A percentile compares a stretch with the other conserved stretches of the same genome.
phyloP scores from a whole-genome alignment of 345 rosid genomes.

The Gossypium stocksii region DNA sequence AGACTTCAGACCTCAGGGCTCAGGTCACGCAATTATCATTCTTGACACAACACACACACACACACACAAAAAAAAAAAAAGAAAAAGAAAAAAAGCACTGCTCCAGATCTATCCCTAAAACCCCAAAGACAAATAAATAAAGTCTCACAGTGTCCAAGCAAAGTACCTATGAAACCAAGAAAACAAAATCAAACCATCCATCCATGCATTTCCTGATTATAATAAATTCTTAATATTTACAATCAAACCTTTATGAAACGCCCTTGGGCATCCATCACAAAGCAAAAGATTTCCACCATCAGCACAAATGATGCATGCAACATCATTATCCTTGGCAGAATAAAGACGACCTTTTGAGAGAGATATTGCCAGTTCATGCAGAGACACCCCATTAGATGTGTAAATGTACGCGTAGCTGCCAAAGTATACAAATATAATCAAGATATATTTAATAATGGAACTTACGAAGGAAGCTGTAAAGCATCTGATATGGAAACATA shows the following conservation, averaged over 20 bases:
- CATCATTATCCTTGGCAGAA: constrained; percentile 77
- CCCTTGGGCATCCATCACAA: constrained; percentile 97
- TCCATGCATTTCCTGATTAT: neutral
- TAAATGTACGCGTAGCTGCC: constrained; percentile 89
- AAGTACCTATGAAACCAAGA: neutral
- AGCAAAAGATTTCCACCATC: constrained; percentile 95
- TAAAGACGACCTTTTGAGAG: constrained; percentile 66
- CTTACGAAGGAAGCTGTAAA: neutral
- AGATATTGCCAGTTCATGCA: constrained; percentile 90
- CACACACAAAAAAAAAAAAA: neutral
- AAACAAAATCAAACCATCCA: neutral
- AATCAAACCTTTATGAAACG: constrained; percentile 76
- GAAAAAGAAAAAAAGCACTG: neutral
- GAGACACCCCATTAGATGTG: constrained; percentile 95
- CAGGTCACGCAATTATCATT: neutral
- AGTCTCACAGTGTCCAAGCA: neutral
- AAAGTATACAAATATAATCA: constrained; percentile 19
- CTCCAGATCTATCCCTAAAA: neutral
- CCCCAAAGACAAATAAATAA: constrained; percentile 1
- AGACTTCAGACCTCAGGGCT: neutral
- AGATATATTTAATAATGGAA: neutral
- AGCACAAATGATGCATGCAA: constrained; percentile 81
- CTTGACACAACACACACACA: neutral
- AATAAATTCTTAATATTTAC: constrained; percentile 10
- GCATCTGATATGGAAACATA: constrained; percentile 31